These are phyloP conservation scores for Coemansia sp. DNA, from an alignment of 192 early-diverging fungal species.

Conservation along the genomic window DNA sequence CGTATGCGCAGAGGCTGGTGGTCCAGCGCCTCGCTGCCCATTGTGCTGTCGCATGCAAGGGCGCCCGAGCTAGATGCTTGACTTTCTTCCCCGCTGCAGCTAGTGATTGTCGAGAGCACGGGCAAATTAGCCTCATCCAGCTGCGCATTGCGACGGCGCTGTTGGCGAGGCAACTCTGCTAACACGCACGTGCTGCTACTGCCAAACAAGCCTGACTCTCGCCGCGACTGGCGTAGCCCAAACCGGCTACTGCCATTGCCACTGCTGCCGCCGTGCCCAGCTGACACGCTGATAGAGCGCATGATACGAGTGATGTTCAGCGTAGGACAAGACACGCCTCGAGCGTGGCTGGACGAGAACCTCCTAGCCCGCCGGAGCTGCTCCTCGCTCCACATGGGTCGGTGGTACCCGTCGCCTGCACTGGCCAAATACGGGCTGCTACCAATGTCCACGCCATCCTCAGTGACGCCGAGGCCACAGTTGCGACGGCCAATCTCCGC, in stretches of 20 bases:
- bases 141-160: background rate
- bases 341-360: constrained; percentile 35
- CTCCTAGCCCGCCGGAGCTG: constrained; percentile 27
- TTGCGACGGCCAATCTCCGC: constrained; percentile 17
- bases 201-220: background rate
- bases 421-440: constrained; percentile 7
- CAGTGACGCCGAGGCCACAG: background rate
- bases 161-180: background rate
- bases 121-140: background rate
- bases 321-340: constrained; percentile 40
- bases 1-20: constrained; percentile 6
- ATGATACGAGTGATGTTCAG: constrained; percentile 49
- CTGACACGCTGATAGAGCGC: constrained; percentile 48
- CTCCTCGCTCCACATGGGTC: constrained; percentile 32
- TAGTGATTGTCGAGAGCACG: background rate
- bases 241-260: constrained; percentile 9
- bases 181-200: background rate
- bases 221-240: constrained; percentile 6
- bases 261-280: constrained; percentile 15
- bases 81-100: constrained; percentile 4
- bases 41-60: constrained; percentile 5
- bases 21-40: background rate
- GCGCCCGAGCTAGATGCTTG: background rate
- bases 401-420: background rate
- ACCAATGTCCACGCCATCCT: constrained; percentile 4